Percentiles rank a stretch among this genome's conserved stretches.
These are phyloP conservation scores for Sordaria brevicollis DNA, from an alignment of 495 filamentous ascomycete species.

Conservation along the genomic window DNA sequence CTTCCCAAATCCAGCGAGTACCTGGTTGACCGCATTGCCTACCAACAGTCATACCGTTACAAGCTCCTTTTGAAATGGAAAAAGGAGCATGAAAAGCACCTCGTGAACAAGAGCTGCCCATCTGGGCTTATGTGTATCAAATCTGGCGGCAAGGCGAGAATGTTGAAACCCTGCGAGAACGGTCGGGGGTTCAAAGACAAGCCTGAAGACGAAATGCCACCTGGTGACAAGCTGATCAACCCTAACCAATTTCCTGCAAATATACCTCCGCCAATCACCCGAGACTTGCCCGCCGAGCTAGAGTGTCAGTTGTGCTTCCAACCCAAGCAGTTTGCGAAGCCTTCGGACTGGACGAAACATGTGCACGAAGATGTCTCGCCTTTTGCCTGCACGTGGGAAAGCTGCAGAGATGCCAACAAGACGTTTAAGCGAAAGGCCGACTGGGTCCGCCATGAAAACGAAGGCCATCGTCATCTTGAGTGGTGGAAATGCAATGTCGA, in stretches of 20 bases:
- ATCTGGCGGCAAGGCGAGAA: constrained; percentile 45
- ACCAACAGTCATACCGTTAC: constrained; percentile 71
- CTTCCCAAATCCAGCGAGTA: constrained; percentile 37
- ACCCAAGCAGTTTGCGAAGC: constrained; percentile 84
- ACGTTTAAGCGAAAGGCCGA: constrained; percentile 97
- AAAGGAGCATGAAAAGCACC: constrained; percentile 55
- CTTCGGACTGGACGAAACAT: constrained; percentile 97
- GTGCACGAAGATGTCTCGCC: constrained; percentile 93
- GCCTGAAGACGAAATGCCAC: constrained; percentile 41
- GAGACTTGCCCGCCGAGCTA: constrained; percentile 73
- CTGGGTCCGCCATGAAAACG: constrained; percentile 94
- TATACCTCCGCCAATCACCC: constrained; percentile 74
- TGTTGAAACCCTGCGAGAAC: constrained; percentile 29
- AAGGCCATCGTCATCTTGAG: constrained; percentile 83
- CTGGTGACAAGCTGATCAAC: constrained; percentile 55
- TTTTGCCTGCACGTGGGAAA: constrained; percentile 85
- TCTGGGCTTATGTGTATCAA: constrained; percentile 53
- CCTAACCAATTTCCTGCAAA: constrained; percentile 63
- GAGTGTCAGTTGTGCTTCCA: constrained; percentile 89
- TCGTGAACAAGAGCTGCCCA: constrained; percentile 45
- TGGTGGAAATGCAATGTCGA: constrained; percentile 81
- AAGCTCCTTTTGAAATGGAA: constrained; percentile 65
- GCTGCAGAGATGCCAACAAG: constrained; percentile 70
- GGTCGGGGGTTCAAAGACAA: constrained; percentile 1
- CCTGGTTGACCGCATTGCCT: constrained; percentile 72